A percentile compares a stretch with the other conserved stretches of the same genome.
phyloP scores from a whole-genome alignment of 805 yeast genomes.

The Tetrapisispora pingtungensis region DNA sequence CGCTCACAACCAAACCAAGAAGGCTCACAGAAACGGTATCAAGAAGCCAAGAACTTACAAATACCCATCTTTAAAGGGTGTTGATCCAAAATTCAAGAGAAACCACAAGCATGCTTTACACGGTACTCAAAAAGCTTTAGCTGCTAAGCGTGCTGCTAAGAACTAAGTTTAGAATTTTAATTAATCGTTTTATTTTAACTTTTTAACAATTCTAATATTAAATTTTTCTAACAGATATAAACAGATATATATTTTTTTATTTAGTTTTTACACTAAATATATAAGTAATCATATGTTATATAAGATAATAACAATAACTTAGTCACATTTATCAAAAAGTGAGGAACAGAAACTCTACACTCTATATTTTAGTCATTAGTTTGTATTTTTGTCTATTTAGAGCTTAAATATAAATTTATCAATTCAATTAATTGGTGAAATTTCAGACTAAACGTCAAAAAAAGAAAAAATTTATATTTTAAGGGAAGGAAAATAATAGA shows the following conservation, averaged over 20 bases:
- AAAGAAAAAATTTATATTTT: too few species aligned
- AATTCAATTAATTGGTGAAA: too few species aligned
- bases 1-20: conserved; percentile 98
- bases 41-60: conserved; percentile 98
- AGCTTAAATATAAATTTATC: too few species aligned
- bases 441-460: too few species aligned
- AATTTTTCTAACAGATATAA: background rate
- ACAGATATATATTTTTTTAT: background rate
- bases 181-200: too few species aligned
- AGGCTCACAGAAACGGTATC: conserved; percentile 99
- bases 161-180: conserved; percentile 10
- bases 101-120: conserved; percentile 99
- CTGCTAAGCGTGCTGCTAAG: conserved; percentile 59
- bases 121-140: conserved; percentile 93
- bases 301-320: conserved; percentile 2
- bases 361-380: too few species aligned
- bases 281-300: background rate
- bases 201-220: background rate
- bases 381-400: too few species aligned
- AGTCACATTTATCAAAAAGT: background rate
- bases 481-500: too few species aligned
- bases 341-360: too few species aligned
- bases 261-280: background rate
- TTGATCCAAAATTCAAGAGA: conserved; percentile 98
- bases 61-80: conserved; percentile 98